These are phyloP conservation scores for Aspergillus nanangensis DNA, from an alignment of 495 filamentous ascomycete genomes.

Conservation along the genomic window DNA sequence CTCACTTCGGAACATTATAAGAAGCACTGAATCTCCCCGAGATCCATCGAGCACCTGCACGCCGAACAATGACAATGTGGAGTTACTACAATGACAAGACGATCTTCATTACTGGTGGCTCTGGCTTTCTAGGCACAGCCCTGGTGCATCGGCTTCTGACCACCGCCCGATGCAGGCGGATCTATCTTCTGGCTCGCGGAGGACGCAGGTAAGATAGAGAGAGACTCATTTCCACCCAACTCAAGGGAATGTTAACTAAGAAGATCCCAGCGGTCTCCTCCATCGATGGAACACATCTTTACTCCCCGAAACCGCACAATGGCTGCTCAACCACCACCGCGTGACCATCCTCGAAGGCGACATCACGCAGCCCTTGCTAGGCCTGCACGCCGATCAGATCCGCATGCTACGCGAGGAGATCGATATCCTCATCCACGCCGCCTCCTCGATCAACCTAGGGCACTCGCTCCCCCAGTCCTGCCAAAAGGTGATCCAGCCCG, in stretches of 20 bases:
- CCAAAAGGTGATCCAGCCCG: not conserved
- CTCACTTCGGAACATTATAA: too few species aligned
- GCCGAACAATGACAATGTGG: constrained; percentile 9
- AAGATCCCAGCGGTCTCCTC: not conserved
- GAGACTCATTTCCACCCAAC: not conserved
- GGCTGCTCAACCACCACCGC: not conserved
- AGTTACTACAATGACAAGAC: constrained; percentile 16
- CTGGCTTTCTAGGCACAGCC: constrained; percentile 14
- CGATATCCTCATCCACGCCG: constrained; percentile 8
- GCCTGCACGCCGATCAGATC: not conserved
- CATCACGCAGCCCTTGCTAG: not conserved
- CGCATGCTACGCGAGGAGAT: not conserved
- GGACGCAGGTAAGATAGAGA: constrained; percentile 3
- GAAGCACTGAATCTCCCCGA: not conserved
- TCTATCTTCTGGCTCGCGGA: constrained; percentile 7
- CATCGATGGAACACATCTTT: not conserved
- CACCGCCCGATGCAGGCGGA: not conserved
- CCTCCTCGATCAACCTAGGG: constrained; percentile 8
- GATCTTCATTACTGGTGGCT: constrained; percentile 10
- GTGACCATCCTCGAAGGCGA: constrained; percentile 4
- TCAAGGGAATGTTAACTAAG: too few species aligned
- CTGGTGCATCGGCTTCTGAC: constrained; percentile 1
- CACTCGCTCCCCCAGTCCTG: not conserved
- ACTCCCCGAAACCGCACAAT: not conserved
- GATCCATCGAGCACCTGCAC: not conserved